A percentile compares a stretch with the other conserved stretches of the same genome.
Conservation (phyloP, 768 basidiomycete species). For the Hypsizygus marmoreus region DNA sequence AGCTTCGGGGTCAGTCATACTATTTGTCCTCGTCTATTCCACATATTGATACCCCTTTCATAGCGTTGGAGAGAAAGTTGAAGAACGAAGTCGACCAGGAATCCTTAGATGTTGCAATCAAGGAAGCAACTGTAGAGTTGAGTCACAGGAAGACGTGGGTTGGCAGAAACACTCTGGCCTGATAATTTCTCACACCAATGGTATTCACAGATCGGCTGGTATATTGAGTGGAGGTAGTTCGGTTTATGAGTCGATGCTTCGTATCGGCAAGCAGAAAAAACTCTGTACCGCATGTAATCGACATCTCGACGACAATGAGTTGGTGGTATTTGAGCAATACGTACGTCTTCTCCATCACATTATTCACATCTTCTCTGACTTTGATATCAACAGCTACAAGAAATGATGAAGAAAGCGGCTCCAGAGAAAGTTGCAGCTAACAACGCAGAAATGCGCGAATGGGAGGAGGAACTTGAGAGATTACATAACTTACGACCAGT, state of each 20-base stretch:
- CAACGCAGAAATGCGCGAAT: slow-evolving; percentile 52
- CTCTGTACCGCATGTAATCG: slow-evolving; percentile 80
- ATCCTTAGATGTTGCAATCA: slow-evolving; percentile 49
- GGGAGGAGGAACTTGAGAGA: slow-evolving; percentile 58
- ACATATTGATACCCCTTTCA: neutral
- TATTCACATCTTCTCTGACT: no score
- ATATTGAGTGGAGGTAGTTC: slow-evolving; percentile 30
- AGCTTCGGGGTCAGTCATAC: slow-evolving; percentile 56
- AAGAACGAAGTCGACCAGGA: slow-evolving; percentile 36
- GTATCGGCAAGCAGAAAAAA: slow-evolving; percentile 61
- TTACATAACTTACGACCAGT: slow-evolving; percentile 63
- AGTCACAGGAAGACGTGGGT: slow-evolving; percentile 45
- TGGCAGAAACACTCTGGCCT: neutral
- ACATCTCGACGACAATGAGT: slow-evolving; percentile 51
- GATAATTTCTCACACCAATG: slow-evolving; percentile 2
- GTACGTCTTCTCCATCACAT: slow-evolving; percentile 41
- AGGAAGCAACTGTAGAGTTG: slow-evolving; percentile 46
- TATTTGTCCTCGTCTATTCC: neutral
- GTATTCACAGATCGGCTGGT: slow-evolving; percentile 26
- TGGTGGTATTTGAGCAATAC: slow-evolving; percentile 67
- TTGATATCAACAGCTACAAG: slow-evolving; percentile 51
- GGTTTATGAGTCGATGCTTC: slow-evolving; percentile 58
- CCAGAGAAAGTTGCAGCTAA: slow-evolving; percentile 46
- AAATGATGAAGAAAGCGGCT: slow-evolving; percentile 57
- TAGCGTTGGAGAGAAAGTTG: slow-evolving; percentile 51